Conservation (phyloP, 805 yeast species). For the Pichia eremophila region DNA sequence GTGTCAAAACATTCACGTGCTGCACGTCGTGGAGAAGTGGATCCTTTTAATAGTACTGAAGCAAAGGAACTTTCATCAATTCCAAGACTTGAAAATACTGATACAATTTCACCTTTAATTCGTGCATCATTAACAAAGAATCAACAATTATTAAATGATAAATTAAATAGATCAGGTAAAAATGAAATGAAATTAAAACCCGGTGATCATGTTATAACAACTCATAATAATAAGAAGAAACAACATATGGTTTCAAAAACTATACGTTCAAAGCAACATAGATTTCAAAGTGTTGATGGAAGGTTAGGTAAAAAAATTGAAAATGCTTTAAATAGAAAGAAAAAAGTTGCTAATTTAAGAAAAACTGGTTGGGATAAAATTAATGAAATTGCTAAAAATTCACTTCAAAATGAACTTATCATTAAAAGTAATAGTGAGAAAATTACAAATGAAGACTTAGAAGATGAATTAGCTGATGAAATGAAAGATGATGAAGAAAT, state of each 20-base stretch:
- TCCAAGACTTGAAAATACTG: conserved; percentile 53
- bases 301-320: conserved; percentile 39
- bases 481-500: conserved; percentile 11
- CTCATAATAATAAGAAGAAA: conserved; percentile 17
- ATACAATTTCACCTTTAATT: conserved; percentile 52
- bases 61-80: conserved; percentile 40
- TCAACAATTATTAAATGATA: conserved; percentile 49
- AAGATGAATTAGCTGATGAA: conserved; percentile 12
- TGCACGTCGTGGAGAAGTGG: conserved; percentile 58
- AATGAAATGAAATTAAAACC: conserved; percentile 3
- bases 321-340: conserved; percentile 56
- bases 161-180: conserved; percentile 28
- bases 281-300: conserved; percentile 12
- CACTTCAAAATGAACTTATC: conserved; percentile 11
- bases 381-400: conserved; percentile 37
- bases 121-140: conserved; percentile 53
- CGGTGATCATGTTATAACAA: conserved; percentile 4
- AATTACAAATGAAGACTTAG: conserved; percentile 12
- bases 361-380: conserved; percentile 68
- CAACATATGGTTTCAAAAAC: conserved; percentile 21
- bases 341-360: conserved; percentile 49
- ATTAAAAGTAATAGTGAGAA: conserved; percentile 9
- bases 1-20: conserved; percentile 68
- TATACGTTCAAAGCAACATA: conserved; percentile 12
- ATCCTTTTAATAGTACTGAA: conserved; percentile 24